Conservation (phyloP, 768 basidiomycete species). For the Leccinellum albellum region DNA sequence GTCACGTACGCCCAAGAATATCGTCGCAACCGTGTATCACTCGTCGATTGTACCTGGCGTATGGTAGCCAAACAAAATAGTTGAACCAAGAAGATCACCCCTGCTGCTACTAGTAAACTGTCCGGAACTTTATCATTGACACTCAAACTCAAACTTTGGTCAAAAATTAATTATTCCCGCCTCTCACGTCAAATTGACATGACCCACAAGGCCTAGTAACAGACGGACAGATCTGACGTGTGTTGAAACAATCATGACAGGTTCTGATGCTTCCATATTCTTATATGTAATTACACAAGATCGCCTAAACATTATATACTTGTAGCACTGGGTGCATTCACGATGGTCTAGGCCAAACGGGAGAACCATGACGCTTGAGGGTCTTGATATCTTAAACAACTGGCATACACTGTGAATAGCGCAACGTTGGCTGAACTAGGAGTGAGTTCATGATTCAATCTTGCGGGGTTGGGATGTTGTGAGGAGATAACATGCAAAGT, state of each 20-base stretch:
- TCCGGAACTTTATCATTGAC: not conserved
- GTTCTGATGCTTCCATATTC: not conserved
- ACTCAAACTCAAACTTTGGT: not conserved
- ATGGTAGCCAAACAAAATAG: not conserved
- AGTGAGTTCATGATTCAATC: constrained; percentile 45
- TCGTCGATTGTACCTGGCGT: not conserved
- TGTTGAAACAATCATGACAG: not conserved
- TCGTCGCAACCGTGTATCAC: constrained; percentile 5
- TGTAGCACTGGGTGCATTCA: constrained; percentile 15
- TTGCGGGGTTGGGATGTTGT: constrained; percentile 31
- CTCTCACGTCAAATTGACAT: not conserved
- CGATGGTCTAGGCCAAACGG: constrained; percentile 9
- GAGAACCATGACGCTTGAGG: constrained; percentile 53
- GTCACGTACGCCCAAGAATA: not conserved
- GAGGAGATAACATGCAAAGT: constrained; percentile 18
- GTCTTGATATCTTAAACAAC: constrained; percentile 54
- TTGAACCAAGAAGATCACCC: not conserved
- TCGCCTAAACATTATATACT: not conserved
- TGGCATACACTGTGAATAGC: constrained; percentile 45
- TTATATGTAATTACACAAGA: not conserved
- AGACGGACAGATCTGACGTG: not conserved
- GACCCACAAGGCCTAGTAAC: no score
- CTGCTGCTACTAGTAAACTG: not conserved
- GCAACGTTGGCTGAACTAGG: constrained; percentile 43
- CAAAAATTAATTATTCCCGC: not conserved